Base-by-base conservation (phyloP, 169 alveolate species). In the Cryptosporidium bovis region DNA sequence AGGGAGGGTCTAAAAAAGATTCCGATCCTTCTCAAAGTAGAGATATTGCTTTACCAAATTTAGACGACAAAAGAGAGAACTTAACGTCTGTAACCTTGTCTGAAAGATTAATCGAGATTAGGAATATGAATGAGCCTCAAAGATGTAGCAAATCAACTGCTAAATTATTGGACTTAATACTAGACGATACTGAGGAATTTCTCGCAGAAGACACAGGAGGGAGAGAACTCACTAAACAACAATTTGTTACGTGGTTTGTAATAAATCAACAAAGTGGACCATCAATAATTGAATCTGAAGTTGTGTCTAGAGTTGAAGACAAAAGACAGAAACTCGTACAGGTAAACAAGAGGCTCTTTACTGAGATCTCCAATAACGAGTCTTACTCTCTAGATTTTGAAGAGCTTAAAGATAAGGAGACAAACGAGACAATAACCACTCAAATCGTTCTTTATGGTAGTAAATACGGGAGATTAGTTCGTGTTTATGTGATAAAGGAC, bases 221-320 rank as follows among this genome's bases (percentile, higher is more conserved):
- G 18, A 56, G 87, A 77, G 87, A 77, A 24, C 71, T 77, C 16
- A 77, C 87, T 27, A 77, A 77, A 62, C 87, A 77, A 77, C 87
- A 77, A 50, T 77, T 77, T 62, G 64, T 77, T 29, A 77, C 87
- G 10, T 77, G 87, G 87, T 77, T 60, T 60, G 87, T 77, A 16
- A 77, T 77, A 4, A 77, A 77, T 46, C 87, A 77, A 36, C 87
- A 77, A 56, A 56, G 56, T 77, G 87, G 87, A 4, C 87, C 87
- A 2, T 77, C 87, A 16, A 77, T 60, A 16, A 71, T 62, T 77
- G 87, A 77, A 13, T 31, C 87, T 56, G 69, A 56, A 58, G 1
- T 27, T 5, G 29, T 71, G 15, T 50, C 69, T 31, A 60, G 56
- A 46, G 51, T 40, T 27, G 77, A 60, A n/a, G 71, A 77, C 64